Evolutionary conservation across 345 rosid genomes (phyloP), one percentile per base, ranked within the genome.

Genomic region (Salix arbutifolia): DNA sequence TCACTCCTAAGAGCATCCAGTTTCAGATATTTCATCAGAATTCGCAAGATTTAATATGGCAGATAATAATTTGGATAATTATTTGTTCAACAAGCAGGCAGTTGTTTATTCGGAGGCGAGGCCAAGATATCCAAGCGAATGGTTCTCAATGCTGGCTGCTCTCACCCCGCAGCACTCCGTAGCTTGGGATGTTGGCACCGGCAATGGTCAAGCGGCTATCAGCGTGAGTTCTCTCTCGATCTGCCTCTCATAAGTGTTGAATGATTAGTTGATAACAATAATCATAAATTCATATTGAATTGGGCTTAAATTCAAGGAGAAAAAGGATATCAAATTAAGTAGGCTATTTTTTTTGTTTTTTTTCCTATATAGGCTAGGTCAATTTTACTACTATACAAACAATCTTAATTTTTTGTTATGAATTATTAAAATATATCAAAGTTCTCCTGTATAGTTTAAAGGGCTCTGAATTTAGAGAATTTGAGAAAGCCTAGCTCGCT

Each of bases 171-270:
- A 61, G 65, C 96, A 85, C 72, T 70, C 77, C 50, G 76, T 86
- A 30, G 94, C 97, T 44, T 89, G 90, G 91, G 94, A 93, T 72
- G 91, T 79, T 38, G 94, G 91, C 84, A 88, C 92, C 9, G 89
- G 95, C 78, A 89, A 85, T 65, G 95, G 95, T 64, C 95, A 91
- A 82, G 94, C 93, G 2, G 87, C 93, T 75, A 61, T 85, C 70
- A 82, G 84, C 65, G 94, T 90, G 5, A 77, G 85, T 80, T 46
- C 50, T 46, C 18, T 58, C 71, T 50, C n/a, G n/a, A n/a, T n/a
- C 48, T 40, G 38, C 42, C 69, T 26, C 26, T 31, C 33, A 31
- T 31, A 31, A 31, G 33, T 31, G 33, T 31, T 31, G 3, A 31
- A 31, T 31, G 33, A 31, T 31, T 31, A 31, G 33, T 31, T 31